Conservation (phyloP, 2,329 filamentous ascomycete species). For the Sporothrix inflata region DNA sequence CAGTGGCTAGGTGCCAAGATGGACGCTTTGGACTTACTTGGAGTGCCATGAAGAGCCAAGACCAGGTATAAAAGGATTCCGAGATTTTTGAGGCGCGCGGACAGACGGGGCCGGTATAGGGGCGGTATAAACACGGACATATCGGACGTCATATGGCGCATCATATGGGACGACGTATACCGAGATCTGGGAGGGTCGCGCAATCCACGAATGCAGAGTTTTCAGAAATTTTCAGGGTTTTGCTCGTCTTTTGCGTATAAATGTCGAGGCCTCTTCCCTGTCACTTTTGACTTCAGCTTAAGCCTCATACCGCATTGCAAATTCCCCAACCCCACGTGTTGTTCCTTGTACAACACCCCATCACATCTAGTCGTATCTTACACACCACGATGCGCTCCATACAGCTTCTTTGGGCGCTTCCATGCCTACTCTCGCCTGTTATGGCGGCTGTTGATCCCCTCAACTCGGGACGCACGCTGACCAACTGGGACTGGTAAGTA, state of each 20-base stretch:
- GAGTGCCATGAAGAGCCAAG: not conserved
- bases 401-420: not conserved
- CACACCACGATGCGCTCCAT: not conserved
- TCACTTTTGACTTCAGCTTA: not conserved
- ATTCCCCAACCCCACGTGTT: not conserved
- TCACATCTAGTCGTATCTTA: not conserved
- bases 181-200: not conserved
- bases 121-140: not conserved
- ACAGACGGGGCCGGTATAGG: slow-evolving; percentile 13
- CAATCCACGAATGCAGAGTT: not conserved
- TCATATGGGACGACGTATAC: not conserved
- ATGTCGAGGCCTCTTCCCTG: slow-evolving; percentile 1
- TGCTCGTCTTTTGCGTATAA: not conserved
- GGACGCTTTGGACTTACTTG: not conserved
- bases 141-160: not conserved
- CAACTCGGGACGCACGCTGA: slow-evolving; percentile 30
- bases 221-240: not conserved
- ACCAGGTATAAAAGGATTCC: not conserved
- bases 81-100: not conserved
- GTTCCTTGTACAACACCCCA: not conserved
- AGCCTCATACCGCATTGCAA: not conserved
- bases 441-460: slow-evolving; percentile 22
- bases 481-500: slow-evolving; percentile 35
- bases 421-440: not conserved
- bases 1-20: not conserved